Evolutionary conservation across 2,329 filamentous ascomycete genomes (phyloP).

Genomic region (Xylaria sp.): DNA sequence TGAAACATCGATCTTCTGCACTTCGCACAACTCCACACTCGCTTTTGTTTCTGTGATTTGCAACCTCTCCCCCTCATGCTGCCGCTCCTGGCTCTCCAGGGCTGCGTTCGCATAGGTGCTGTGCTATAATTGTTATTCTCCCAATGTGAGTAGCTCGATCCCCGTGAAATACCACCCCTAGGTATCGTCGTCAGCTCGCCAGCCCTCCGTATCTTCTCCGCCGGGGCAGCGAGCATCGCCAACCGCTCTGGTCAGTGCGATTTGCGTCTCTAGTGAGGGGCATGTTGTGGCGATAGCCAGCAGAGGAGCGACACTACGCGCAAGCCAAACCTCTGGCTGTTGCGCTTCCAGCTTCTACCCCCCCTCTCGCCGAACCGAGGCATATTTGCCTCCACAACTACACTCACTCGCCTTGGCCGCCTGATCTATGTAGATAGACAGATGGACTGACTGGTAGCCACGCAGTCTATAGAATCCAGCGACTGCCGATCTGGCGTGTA

Average conservation of each 20-base stretch:
- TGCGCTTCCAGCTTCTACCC: conserved; percentile 18
- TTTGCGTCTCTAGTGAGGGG: conserved; percentile 35
- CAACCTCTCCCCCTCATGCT: conserved; percentile 48
- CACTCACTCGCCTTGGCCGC: conserved; percentile 6
- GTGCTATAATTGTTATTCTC: conserved; percentile 50
- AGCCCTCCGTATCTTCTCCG: conserved; percentile 11
- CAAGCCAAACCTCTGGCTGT: conserved; percentile 24
- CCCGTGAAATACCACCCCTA: not conserved
- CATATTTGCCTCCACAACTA: conserved; percentile 15
- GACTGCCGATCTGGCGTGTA: conserved; percentile 53
- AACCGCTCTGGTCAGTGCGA: conserved; percentile 37
- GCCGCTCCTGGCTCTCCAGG: conserved; percentile 60
- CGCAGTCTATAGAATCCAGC: conserved; percentile 52
- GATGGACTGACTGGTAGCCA: conserved; percentile 34
- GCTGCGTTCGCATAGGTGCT: conserved; percentile 53
- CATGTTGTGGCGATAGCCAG: conserved; percentile 28
- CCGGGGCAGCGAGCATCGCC: conserved; percentile 38
- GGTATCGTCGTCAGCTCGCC: conserved; percentile 12
- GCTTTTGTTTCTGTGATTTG: conserved; percentile 53
- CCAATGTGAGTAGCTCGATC: conserved; percentile 33
- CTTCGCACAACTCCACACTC: conserved; percentile 56
- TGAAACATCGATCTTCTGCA: conserved; percentile 50
- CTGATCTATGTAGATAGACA: conserved; percentile 1
- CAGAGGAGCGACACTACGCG: conserved; percentile 30
- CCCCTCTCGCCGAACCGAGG: conserved; percentile 27